These are phyloP conservation scores for Hypoxylon perforatum DNA, from an alignment of 495 filamentous ascomycete genomes.

Conservation along the genomic window DNA sequence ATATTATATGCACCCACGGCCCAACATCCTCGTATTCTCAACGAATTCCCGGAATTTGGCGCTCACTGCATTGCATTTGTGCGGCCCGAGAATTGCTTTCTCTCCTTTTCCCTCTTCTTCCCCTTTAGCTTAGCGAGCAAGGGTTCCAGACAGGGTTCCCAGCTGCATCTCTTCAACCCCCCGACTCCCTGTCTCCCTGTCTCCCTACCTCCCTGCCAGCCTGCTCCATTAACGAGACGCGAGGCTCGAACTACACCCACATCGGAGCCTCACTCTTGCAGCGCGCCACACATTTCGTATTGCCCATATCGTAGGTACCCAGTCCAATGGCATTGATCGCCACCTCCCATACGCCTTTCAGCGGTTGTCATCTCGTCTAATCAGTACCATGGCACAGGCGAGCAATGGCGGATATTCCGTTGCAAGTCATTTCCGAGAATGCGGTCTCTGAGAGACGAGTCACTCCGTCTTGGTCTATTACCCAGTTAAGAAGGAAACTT, in stretches of 20 bases:
- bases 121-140: slow-evolving; percentile 3
- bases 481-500: slow-evolving; percentile 86
- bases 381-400: slow-evolving; percentile 50
- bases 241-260: slow-evolving; percentile 17
- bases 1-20: slow-evolving; percentile 28
- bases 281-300: slow-evolving; percentile 10
- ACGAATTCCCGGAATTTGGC: slow-evolving; percentile 12
- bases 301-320: not conserved
- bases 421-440: slow-evolving; percentile 83
- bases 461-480: slow-evolving; percentile 91
- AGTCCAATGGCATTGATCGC: slow-evolving; percentile 19
- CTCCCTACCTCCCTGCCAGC: too few relatives aligned
- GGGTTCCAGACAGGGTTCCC: not conserved
- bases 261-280: slow-evolving; percentile 34
- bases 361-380: slow-evolving; percentile 29
- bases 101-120: not conserved
- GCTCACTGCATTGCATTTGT: slow-evolving; percentile 18
- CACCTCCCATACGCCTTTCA: slow-evolving; percentile 32
- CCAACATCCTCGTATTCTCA: slow-evolving; percentile 38
- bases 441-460: slow-evolving; percentile 85
- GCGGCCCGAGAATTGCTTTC: slow-evolving; percentile 31
- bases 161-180: too few relatives aligned
- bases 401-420: slow-evolving; percentile 81
- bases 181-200: too few relatives aligned
- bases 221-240: too few relatives aligned